These are phyloP conservation scores for Roridomyces roridus DNA, from an alignment of 768 basidiomycete genomes.

Conservation along the genomic window DNA sequence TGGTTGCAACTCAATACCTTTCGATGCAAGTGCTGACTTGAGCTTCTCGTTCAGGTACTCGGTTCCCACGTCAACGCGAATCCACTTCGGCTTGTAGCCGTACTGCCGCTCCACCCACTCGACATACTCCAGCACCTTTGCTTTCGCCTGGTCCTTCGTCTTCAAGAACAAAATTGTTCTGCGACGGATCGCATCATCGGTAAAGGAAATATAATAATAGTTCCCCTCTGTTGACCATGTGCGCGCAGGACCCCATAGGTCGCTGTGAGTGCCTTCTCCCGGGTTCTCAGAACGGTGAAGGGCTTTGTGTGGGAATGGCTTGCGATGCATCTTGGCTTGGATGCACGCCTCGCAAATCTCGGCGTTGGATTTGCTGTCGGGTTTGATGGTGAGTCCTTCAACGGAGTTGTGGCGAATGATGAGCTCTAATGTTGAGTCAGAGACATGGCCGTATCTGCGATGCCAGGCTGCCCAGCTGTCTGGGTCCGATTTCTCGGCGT, in stretches of 20 bases:
- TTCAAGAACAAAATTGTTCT: not conserved
- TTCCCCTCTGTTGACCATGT: not conserved
- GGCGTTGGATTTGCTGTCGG: not conserved
- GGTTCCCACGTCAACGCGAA: conserved; percentile 34
- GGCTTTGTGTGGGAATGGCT: conserved; percentile 7
- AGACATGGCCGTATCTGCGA: not conserved
- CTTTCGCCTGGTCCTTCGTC: not conserved
- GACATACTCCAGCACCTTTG: not conserved
- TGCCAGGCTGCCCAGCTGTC: conserved; percentile 15
- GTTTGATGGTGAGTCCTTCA: conserved; percentile 10
- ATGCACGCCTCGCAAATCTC: conserved; percentile 11
- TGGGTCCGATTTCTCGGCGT: not conserved
- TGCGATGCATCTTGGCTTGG: conserved; percentile 9
- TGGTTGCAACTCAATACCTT: conserved; percentile 36
- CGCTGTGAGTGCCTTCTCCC: conserved; percentile 5
- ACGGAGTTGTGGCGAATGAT: conserved; percentile 4
- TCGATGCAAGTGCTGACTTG: conserved; percentile 21
- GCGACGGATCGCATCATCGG: not conserved
- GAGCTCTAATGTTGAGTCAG: conserved; percentile 4
- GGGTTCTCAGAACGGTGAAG: not conserved
- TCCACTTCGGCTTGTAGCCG: not conserved
- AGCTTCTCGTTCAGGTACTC: conserved; percentile 35
- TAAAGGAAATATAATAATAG: not conserved
- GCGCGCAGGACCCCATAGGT: conserved; percentile 6
- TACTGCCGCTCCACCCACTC: not conserved